These are phyloP conservation scores for Coix lacrymajobi DNA, from an alignment of 176 grass and related monocot genomes.

Conservation along the genomic window DNA sequence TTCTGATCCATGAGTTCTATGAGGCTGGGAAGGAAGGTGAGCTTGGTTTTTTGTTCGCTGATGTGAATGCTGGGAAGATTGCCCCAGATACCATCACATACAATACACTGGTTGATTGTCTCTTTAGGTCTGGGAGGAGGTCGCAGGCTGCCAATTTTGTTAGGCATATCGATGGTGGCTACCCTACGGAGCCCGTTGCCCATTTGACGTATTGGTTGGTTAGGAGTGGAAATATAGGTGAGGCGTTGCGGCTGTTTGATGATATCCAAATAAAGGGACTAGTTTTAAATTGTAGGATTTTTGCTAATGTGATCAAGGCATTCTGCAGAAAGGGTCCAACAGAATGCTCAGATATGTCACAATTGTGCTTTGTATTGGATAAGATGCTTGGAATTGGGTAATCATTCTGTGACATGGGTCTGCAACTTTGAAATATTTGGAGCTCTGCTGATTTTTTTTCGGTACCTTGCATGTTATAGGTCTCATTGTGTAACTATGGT, in stretches of 20 bases:
- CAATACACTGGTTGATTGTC: constrained; percentile 58
- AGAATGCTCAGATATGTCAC: constrained; percentile 42
- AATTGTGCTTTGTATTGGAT: constrained; percentile 63
- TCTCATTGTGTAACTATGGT: not conserved
- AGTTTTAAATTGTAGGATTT: constrained; percentile 55
- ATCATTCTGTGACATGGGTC: constrained; percentile 10
- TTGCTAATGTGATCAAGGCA: constrained; percentile 65
- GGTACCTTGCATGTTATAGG: not conserved
- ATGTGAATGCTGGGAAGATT: constrained; percentile 51
- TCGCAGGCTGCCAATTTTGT: constrained; percentile 59
- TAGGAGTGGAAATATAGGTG: constrained; percentile 42
- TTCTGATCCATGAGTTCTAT: constrained; percentile 74
- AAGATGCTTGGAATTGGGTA: constrained; percentile 61
- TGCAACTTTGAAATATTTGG: not conserved
- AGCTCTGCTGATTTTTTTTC: not conserved
- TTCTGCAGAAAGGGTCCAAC: constrained; percentile 74
- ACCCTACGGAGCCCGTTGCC: constrained; percentile 40
- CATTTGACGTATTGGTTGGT: constrained; percentile 74
- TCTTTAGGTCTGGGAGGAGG: constrained; percentile 65
- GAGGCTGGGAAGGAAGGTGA: constrained; percentile 42
- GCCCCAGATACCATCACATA: constrained; percentile 54
- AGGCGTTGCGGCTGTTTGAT: constrained; percentile 62
- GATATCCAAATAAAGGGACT: constrained; percentile 59
- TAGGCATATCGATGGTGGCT: constrained; percentile 52
- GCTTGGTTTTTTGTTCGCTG: constrained; percentile 55